Percentiles rank a stretch among this genome's conserved stretches.
Conservation (phyloP, 78 protist genomes). For the Monosiga brevicollis region DNA sequence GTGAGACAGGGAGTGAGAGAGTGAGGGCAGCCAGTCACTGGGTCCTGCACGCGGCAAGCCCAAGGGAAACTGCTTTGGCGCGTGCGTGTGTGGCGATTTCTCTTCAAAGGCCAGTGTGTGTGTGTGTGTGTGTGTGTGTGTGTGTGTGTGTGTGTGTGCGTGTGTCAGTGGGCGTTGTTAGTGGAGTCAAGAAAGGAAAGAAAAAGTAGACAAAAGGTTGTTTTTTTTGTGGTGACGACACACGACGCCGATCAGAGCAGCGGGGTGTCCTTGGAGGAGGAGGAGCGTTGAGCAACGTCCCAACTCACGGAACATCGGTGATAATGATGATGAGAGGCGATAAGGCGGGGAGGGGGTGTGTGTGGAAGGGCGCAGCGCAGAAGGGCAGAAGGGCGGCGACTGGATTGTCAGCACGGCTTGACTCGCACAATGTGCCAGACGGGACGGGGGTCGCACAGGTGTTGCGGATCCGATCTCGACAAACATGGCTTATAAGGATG, state of each 20-base stretch:
- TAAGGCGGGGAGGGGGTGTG: too few relatives aligned
- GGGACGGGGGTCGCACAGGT: too few relatives aligned
- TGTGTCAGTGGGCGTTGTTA: not conserved
- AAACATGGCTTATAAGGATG: too few relatives aligned
- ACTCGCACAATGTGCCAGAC: too few relatives aligned
- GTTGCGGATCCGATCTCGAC: too few relatives aligned
- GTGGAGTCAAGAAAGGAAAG: too few relatives aligned
- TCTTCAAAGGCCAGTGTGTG: not conserved
- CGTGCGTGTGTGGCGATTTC: not conserved
- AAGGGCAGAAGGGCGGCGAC: too few relatives aligned
- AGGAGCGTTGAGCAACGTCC: not conserved
- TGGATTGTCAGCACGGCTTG: too few relatives aligned
- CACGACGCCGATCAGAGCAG: not conserved
- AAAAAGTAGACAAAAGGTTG: not conserved
- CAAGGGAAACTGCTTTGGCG: not conserved
- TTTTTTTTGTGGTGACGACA: not conserved
- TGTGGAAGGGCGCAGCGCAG: too few relatives aligned
- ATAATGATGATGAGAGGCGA: not conserved
- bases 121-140: not conserved
- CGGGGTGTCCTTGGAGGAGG: not conserved
- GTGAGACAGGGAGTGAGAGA: not conserved
- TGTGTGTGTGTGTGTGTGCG: not conserved
- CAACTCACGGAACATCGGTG: not conserved
- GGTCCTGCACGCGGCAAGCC: not conserved
- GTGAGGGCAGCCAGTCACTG: not conserved